phyloP scores from a whole-genome alignment of 2,329 filamentous ascomycete species.

The Acrodontium crateriforme region DNA sequence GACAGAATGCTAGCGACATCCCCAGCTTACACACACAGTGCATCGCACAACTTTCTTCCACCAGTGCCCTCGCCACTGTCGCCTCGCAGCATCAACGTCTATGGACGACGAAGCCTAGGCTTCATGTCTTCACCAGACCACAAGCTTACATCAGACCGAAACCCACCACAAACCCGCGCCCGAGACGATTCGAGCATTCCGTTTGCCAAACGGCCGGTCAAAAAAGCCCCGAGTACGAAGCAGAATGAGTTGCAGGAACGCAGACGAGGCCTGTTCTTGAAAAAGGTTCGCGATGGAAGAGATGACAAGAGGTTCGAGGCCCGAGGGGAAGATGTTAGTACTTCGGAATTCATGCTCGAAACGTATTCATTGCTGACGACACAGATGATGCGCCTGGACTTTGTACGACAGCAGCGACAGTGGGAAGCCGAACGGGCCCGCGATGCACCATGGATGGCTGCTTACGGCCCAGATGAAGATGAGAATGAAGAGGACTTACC shows the following conservation, averaged over 20 bases:
- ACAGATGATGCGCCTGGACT: constrained; percentile 36
- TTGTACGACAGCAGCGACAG: constrained; percentile 26
- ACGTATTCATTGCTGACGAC: not conserved
- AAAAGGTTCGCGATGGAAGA: constrained; percentile 35
- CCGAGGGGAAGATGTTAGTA: constrained; percentile 32
- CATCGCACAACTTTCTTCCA: constrained; percentile 17
- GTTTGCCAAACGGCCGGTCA: constrained; percentile 42
- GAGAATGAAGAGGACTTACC: constrained; percentile 9
- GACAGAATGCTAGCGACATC: too few relatives aligned
- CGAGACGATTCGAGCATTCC: constrained; percentile 4
- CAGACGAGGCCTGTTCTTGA: constrained; percentile 54
- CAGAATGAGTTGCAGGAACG: constrained; percentile 49
- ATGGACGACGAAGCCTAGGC: constrained; percentile 9
- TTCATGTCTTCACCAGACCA: not conserved
- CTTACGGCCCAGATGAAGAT: constrained; percentile 14
- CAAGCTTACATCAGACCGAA: not conserved
- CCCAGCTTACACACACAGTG: too few relatives aligned
- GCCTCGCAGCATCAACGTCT: constrained; percentile 27
- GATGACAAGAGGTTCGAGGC: constrained; percentile 33
- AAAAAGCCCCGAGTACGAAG: constrained; percentile 49
- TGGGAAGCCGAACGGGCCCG: constrained; percentile 32
- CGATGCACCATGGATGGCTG: constrained; percentile 23
- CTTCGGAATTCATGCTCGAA: not conserved
- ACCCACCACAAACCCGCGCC: not conserved
- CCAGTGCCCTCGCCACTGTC: constrained; percentile 30